Evolutionary conservation across 176 grass and related monocot species (phyloP).

Genomic region (Elaeis guineensis): DNA sequence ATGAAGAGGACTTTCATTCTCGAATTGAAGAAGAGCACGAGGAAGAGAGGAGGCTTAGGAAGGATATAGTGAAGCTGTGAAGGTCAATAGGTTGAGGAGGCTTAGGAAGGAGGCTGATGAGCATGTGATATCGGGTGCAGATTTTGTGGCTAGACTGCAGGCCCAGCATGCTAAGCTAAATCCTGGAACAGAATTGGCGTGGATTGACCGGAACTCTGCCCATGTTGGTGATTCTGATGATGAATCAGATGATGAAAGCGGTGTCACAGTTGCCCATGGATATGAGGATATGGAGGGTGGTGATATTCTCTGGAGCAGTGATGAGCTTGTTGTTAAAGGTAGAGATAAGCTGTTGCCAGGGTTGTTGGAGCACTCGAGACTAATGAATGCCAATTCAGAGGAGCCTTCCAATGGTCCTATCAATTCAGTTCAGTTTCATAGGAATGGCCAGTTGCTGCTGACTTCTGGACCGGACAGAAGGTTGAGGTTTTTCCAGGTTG

Average conservation of each 20-base stretch:
- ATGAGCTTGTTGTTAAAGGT: slow-evolving; percentile 33
- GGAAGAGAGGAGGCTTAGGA: too few relatives aligned
- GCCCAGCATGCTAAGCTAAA: slow-evolving; percentile 66
- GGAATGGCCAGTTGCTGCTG: slow-evolving; percentile 69
- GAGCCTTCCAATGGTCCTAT: slow-evolving; percentile 50
- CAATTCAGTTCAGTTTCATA: slow-evolving; percentile 86
- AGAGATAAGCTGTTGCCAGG: slow-evolving; percentile 52
- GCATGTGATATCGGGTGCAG: slow-evolving; percentile 42
- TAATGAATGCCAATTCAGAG: slow-evolving; percentile 57
- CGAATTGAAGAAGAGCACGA: not conserved
- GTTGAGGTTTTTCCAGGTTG: slow-evolving; percentile 75
- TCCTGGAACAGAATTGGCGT: slow-evolving; percentile 51
- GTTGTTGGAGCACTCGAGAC: slow-evolving; percentile 63
- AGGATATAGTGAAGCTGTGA: slow-evolving; percentile 45
- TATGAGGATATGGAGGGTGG: slow-evolving; percentile 3
- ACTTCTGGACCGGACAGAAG: slow-evolving; percentile 57
- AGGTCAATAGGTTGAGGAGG: slow-evolving; percentile 56
- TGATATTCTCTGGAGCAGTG: slow-evolving; percentile 23
- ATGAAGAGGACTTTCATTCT: slow-evolving; percentile 33
- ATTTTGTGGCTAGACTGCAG: slow-evolving; percentile 50
- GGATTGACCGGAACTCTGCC: slow-evolving; percentile 27
- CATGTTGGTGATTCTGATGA: not conserved
- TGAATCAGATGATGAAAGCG: slow-evolving; percentile 26
- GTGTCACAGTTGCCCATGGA: slow-evolving; percentile 14
- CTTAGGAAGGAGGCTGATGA: slow-evolving; percentile 53